A percentile compares a stretch with the other conserved stretches of the same genome.
phyloP scores from a whole-genome alignment of 148 eudicot genomes.

The Rhododendron vialii region DNA sequence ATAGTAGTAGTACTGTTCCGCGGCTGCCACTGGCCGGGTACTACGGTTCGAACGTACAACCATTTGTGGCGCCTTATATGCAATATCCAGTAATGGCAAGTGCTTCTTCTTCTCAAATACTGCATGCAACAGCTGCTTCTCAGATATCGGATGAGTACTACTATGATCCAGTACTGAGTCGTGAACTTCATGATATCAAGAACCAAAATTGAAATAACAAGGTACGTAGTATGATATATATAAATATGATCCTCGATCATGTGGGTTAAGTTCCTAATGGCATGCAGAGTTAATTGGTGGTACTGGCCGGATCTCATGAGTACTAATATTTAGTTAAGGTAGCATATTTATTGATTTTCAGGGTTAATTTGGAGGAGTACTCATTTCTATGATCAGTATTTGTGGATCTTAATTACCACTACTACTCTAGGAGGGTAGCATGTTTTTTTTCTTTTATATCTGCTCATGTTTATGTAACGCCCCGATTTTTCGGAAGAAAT shows the following conservation, averaged over 20 bases:
- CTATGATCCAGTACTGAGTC: too few species aligned
- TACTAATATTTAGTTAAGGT: background rate
- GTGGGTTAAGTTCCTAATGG: too few species aligned
- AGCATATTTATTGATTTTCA: background rate
- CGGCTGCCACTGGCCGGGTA: background rate
- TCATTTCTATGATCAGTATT: background rate
- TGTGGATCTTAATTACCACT: background rate
- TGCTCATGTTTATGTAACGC: background rate
- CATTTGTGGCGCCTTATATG: background rate
- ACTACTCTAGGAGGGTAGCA: background rate
- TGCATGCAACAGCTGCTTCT: background rate
- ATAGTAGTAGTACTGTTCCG: too few species aligned
- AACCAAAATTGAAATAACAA: background rate
- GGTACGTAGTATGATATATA: background rate
- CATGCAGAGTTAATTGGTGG: too few species aligned
- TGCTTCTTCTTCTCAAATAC: background rate
- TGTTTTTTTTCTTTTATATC: background rate
- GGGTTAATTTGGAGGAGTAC: background rate
- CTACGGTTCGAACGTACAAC: background rate
- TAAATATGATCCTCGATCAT: too few species aligned
- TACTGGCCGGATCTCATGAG: too few species aligned
- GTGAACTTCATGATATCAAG: background rate
- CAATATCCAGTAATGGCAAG: background rate
- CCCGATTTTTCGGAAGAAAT: too few species aligned
- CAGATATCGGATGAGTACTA: background rate